phyloP scores from a whole-genome alignment of 768 basidiomycete species.

The Chalciporus sphaerocephalus region DNA sequence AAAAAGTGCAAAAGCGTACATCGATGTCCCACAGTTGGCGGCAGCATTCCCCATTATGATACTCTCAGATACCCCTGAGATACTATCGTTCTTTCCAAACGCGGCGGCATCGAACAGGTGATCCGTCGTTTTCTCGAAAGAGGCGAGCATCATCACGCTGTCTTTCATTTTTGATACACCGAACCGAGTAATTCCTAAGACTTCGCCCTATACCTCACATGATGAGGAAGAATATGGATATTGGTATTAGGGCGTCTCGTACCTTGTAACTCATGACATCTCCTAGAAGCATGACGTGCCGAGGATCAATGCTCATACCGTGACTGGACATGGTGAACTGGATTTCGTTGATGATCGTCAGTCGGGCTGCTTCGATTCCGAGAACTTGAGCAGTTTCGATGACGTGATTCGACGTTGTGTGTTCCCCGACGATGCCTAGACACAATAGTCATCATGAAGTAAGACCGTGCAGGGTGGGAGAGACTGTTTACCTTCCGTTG shows the following conservation, averaged over 20 bases:
- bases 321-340: constrained; percentile 96
- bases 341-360: constrained; percentile 94
- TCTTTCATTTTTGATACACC: constrained; percentile 99
- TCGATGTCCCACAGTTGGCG: constrained; percentile 88
- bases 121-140: constrained; percentile 99
- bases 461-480: neutral
- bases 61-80: constrained; percentile 96
- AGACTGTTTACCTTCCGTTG: constrained; percentile 70
- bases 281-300: constrained; percentile 96
- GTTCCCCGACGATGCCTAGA: constrained; percentile 89
- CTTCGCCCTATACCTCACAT: constrained; percentile 69
- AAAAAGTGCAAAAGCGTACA: constrained; percentile 47
- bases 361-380: constrained; percentile 95
- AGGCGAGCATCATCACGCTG: constrained; percentile 96
- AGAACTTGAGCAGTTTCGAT: constrained; percentile 93
- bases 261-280: constrained; percentile 99
- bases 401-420: constrained; percentile 94
- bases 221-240: neutral
- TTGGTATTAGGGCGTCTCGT: constrained; percentile 6
- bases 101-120: constrained; percentile 98
- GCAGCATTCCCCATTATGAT: constrained; percentile 99
- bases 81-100: constrained; percentile 90
- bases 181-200: constrained; percentile 96
- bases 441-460: neutral
- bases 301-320: constrained; percentile 97